Base-by-base conservation (phyloP, 345 rosid species). In the Hirschfeldia incana region DNA sequence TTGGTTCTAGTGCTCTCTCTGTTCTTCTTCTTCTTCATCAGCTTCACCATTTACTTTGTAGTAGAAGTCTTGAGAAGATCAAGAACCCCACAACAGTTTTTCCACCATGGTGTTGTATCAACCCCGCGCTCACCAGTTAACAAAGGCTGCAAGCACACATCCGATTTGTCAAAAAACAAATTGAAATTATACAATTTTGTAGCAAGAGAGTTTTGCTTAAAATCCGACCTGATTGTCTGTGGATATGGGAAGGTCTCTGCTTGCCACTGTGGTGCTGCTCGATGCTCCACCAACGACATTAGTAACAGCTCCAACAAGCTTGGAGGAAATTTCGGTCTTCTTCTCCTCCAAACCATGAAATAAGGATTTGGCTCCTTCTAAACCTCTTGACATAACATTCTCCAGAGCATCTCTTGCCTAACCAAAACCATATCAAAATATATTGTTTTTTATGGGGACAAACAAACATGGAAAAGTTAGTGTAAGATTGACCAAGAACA, bases 41-140 rank as follows among this genome's bases (percentile, higher is more conserved):
- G 17, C 15, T 33, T 58, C 13, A 44, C 6, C 16, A n/a, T 70
- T 78, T 37, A 73, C 10, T 27, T 75, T 39, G 69, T 64, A 29
- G 83, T 74, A 65, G 79, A 58, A 44, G 72, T 42, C 73, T 81
- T 71, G 66, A 71, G 28, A 71, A 76, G 74, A 76, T 81, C 83
- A 81, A 81, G 80, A 65, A 81, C 83, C 66, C 83, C 83, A 66
- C 83, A 81, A 81, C 83, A 81, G 11, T 81, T 81, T 76, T 81
- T 76, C 83, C 83, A 81, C 83, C 83, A 76, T 0, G 80, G 83
- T 9, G 83, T 80, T 2, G 73, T 70, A 6, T 81, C 79, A 67
- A 13, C 68, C 10, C 73, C 67, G 0, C 79, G 73, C 5, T 76
- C 80, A 42, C 76, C 58, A 30, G 63, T 39, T 16, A 81, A 27